Evolutionary conservation across 805 yeast genomes (phyloP).

Genomic region (Hemisphaericaspora nanyangensis): DNA sequence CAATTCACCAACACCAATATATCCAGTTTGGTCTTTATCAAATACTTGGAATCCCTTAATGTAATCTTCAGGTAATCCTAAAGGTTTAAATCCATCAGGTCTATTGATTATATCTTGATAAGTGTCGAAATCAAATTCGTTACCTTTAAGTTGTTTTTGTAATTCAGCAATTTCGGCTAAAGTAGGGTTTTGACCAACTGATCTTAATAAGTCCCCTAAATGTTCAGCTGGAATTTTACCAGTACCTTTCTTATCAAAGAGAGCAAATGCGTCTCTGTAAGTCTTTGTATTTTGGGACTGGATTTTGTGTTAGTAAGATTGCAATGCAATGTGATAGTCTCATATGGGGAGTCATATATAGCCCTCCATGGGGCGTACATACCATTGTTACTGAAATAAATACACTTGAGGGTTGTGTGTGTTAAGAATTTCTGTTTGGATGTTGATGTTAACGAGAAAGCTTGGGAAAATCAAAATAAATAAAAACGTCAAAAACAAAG

Average conservation of each 20-base stretch:
- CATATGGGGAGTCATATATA: not conserved
- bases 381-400: not conserved
- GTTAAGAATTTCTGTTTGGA: too few species aligned
- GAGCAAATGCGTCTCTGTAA: conserved; percentile 89
- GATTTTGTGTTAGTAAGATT: conserved; percentile 14
- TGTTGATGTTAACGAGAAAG: too few species aligned
- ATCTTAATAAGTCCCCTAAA: conserved; percentile 90
- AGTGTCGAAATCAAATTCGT: conserved; percentile 68
- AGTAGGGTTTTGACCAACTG: conserved; percentile 98
- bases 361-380: not conserved
- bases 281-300: conserved; percentile 45
- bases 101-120: conserved; percentile 75
- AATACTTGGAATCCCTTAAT: conserved; percentile 92
- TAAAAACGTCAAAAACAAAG: not conserved
- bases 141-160: conserved; percentile 41
- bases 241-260: conserved; percentile 93
- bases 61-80: conserved; percentile 88
- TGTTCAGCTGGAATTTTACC: conserved; percentile 83
- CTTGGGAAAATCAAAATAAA: not conserved
- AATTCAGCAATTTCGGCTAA: conserved; percentile 70
- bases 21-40: conserved; percentile 93
- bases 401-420: not conserved
- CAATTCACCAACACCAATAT: conserved; percentile 95
- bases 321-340: not conserved
- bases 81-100: conserved; percentile 83